These are phyloP conservation scores for Dactylella cylindrospora DNA, from an alignment of 2,329 filamentous ascomycete genomes.

Conservation along the genomic window DNA sequence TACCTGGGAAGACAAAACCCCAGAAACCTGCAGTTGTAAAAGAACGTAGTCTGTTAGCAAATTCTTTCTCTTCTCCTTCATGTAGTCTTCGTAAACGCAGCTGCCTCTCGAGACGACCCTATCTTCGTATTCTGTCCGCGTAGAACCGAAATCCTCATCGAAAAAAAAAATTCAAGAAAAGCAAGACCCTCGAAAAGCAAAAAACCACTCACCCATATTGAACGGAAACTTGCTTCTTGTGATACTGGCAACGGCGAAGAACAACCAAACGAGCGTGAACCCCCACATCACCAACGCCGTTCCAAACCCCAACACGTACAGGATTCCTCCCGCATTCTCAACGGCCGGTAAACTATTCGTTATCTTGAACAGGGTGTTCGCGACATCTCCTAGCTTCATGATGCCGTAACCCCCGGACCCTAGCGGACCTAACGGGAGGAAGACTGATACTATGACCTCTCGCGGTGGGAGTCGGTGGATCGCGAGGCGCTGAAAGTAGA, in stretches of 20 bases:
- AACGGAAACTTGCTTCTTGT: constrained; percentile 58
- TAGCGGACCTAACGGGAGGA: constrained; percentile 67
- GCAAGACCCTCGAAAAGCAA: too few species aligned
- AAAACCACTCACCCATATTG: constrained; percentile 67
- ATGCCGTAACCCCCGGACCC: constrained; percentile 65
- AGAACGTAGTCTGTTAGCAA: constrained; percentile 17
- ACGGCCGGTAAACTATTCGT: constrained; percentile 52
- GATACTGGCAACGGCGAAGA: constrained; percentile 59
- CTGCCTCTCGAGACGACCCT: too few species aligned
- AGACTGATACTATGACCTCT: constrained; percentile 68
- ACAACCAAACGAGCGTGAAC: constrained; percentile 60
- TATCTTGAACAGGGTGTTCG: constrained; percentile 47
- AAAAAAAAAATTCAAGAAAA: too few species aligned
- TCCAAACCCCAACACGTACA: constrained; percentile 63
- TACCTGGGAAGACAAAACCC: constrained; percentile 44
- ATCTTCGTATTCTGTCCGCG: too few species aligned
- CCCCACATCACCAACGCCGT: constrained; percentile 61
- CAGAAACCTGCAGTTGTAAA: constrained; percentile 24
- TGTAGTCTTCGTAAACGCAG: too few species aligned
- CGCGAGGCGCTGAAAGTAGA: constrained; percentile 67
- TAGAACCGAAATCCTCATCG: too few species aligned
- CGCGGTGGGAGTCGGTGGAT: constrained; percentile 66
- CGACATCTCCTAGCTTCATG: constrained; percentile 56
- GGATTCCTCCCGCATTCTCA: constrained; percentile 56
- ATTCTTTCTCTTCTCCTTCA: background rate